phyloP scores from a whole-genome alignment of 768 basidiomycete species.

The Auricularia auricula-judae region DNA sequence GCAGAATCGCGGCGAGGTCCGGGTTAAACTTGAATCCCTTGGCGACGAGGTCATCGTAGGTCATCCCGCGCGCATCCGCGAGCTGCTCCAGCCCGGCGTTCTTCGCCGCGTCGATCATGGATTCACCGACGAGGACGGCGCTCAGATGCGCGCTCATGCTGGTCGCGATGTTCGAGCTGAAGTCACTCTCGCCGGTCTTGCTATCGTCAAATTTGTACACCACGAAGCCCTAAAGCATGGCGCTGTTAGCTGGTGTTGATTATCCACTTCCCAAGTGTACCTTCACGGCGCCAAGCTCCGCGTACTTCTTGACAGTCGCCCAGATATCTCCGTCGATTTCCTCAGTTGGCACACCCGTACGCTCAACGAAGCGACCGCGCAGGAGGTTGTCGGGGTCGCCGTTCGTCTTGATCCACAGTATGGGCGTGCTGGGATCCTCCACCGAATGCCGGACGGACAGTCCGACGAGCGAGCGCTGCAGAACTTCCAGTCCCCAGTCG shows the following conservation, averaged over 20 bases:
- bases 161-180: not conserved
- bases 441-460: not conserved
- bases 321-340: not conserved
- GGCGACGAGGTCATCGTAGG: not conserved
- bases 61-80: not conserved
- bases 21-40: not conserved
- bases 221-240: not conserved
- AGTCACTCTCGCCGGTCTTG: not conserved
- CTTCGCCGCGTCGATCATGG: not conserved
- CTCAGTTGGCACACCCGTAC: not conserved
- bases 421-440: not conserved
- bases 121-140: not conserved
- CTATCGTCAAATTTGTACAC: not conserved
- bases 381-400: not conserved
- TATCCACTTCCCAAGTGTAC: not conserved
- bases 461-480: not conserved
- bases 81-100: not conserved
- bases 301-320: not conserved
- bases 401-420: not conserved
- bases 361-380: not conserved
- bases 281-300: not conserved
- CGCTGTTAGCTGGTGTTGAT: no score
- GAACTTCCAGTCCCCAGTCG: not conserved
- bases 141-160: not conserved
- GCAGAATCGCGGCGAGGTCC: not conserved